Evolutionary conservation across 148 eudicot genomes (phyloP).

Genomic region (Persicaria maculosa): DNA sequence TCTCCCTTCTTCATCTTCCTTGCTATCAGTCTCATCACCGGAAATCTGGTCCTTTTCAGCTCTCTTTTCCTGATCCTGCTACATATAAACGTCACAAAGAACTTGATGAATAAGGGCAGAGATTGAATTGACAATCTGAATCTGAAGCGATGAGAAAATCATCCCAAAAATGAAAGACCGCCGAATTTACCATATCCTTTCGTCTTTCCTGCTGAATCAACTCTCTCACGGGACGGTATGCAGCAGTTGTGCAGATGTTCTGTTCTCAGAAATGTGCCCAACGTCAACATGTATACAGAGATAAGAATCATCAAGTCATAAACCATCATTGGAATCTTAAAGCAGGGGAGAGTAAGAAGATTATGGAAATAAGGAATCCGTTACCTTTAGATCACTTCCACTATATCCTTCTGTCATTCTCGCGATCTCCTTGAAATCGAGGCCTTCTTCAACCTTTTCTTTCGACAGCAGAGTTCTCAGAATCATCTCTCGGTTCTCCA

Average conservation of each 20-base stretch:
- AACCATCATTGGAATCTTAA: background rate
- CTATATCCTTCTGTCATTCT: conserved; percentile 78
- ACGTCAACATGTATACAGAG: conserved; percentile 6
- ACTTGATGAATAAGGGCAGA: background rate
- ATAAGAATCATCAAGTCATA: background rate
- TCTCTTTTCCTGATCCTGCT: conserved; percentile 40
- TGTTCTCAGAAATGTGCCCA: conserved; percentile 20
- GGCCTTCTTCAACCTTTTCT: conserved; percentile 57
- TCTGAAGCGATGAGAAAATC: background rate
- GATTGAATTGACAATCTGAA: background rate
- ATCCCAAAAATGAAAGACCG: too few species aligned
- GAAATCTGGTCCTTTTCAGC: conserved; percentile 27
- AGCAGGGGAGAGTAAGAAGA: background rate
- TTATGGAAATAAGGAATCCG: background rate
- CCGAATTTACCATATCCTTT: conserved; percentile 55
- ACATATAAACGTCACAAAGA: background rate
- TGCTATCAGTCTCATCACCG: conserved; percentile 13
- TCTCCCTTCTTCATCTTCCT: conserved; percentile 41
- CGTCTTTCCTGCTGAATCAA: conserved; percentile 73
- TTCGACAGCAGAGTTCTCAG: conserved; percentile 74
- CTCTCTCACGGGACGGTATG: conserved; percentile 91
- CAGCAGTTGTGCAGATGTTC: conserved; percentile 96
- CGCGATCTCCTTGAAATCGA: conserved; percentile 68
- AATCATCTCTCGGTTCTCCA: conserved; percentile 75
- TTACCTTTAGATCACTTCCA: conserved; percentile 92